These are phyloP conservation scores for Penicillium sclerotigenum DNA, from an alignment of 2,329 filamentous ascomycete species.

Conservation along the genomic window DNA sequence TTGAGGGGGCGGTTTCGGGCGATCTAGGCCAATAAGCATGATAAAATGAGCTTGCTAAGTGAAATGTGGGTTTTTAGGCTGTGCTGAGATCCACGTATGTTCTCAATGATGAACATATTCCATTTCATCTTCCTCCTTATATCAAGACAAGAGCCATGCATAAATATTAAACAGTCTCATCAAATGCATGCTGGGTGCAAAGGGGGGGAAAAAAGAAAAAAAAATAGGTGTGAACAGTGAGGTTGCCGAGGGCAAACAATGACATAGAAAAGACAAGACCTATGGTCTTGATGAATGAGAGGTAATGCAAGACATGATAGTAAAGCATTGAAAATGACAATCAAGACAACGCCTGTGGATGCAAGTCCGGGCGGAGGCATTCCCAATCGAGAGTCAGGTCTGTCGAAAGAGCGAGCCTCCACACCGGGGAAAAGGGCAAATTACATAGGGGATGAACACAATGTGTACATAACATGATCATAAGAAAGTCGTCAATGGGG, in stretches of 20 bases:
- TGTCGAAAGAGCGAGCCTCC: neutral
- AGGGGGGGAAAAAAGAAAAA: neutral
- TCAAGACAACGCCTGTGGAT: conserved; percentile 23
- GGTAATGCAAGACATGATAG: conserved; percentile 10
- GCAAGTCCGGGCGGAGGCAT: conserved; percentile 9
- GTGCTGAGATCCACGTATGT: neutral
- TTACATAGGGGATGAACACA: conserved; percentile 19
- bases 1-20: too few species aligned
- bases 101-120: neutral
- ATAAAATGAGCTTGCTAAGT: neutral
- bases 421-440: neutral
- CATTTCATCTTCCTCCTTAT: neutral
- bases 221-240: neutral
- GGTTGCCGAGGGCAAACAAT: neutral
- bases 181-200: neutral
- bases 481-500: conserved; percentile 22
- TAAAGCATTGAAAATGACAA: conserved; percentile 10
- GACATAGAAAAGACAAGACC: conserved; percentile 7
- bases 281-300: conserved; percentile 4
- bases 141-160: neutral
- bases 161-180: neutral
- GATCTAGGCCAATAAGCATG: neutral
- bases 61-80: neutral
- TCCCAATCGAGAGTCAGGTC: neutral
- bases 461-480: conserved; percentile 23